Base-by-base conservation (phyloP, 2,329 filamentous ascomycete species). In the Curvularia hawaiiensis region DNA sequence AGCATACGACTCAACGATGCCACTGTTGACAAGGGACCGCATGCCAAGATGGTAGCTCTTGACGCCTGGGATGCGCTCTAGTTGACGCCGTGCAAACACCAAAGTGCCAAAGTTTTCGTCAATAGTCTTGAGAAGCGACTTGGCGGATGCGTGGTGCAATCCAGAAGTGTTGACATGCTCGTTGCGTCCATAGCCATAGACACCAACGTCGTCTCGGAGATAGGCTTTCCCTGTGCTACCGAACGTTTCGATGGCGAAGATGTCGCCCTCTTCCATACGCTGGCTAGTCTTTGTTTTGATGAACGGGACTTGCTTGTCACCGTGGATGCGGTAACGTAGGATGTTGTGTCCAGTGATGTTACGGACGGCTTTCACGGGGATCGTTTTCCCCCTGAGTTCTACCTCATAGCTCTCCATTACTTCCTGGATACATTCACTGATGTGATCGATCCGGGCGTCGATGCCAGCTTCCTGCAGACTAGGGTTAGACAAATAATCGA, bases 251-350 rank as follows among this genome's bases (percentile, higher is more conserved):
- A 97, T 97, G 58, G 94, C 93, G 76, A 96, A 97, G 28, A 92
- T 86, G 70, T 97, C 93, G 41, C 92, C 92, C 79, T 97, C 93
- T 79, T 97, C 94, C 94, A 97, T 97, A 82, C 96, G 96, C 56
- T 91, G 95, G 71, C 87, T 85, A 69, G 96, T 91, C 61, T 85
- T 84, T 59, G 86, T 88, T 80, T 96, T 96, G 62, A 97, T 90
- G 67, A 97, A 96, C 0, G 94, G 93, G 46, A 97, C 91, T 71
- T 90, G 92, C 82, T 97, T 97, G 69, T 86, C 89, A 58, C 93
- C 92, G 78, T 97, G 94, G 68, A 97, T 97, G 74, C 88, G 88
- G 81, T 93, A 95, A 61, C 88, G 93, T 58, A 91, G 82, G 72
- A 97, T 97, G 65, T 91, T 93, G 80, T 97, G 94, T n/a, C 92